Evolutionary conservation across 2,329 filamentous ascomycete species (phyloP).

Genomic region (Pestalotiopsis sp.): DNA sequence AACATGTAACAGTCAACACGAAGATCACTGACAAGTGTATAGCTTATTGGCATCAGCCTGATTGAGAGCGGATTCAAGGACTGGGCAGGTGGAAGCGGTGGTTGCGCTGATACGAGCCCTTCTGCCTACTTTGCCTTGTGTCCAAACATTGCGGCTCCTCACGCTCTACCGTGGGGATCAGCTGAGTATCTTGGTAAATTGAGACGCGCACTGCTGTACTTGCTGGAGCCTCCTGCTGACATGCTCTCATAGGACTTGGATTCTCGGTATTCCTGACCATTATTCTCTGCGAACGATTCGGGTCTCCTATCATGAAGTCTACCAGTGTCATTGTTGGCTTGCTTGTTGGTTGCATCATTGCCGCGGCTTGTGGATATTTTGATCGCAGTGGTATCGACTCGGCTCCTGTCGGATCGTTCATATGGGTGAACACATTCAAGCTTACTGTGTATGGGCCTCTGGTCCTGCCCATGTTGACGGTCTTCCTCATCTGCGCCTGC

Average conservation of each 20-base stretch:
- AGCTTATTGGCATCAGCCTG: conserved; percentile 72
- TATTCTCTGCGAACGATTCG: conserved; percentile 79
- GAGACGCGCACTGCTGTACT: not conserved
- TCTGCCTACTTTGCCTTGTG: conserved; percentile 64
- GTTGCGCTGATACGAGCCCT: conserved; percentile 52
- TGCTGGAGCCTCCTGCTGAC: not conserved
- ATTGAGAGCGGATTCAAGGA: conserved; percentile 73
- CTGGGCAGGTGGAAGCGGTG: conserved; percentile 77
- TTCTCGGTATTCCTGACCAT: conserved; percentile 82
- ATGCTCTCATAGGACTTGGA: conserved; percentile 53
- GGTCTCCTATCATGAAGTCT: conserved; percentile 82
- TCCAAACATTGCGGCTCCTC: conserved; percentile 68
- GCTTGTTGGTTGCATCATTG: conserved; percentile 77
- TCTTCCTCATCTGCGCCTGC: conserved; percentile 74
- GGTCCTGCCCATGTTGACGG: conserved; percentile 70
- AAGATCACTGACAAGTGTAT: not conserved
- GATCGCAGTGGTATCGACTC: conserved; percentile 70
- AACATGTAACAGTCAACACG: not conserved
- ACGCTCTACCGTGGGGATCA: conserved; percentile 75
- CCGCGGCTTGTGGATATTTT: conserved; percentile 78
- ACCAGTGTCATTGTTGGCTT: conserved; percentile 76
- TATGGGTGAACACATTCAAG: conserved; percentile 80
- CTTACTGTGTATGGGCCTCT: conserved; percentile 73
- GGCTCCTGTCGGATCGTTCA: conserved; percentile 73
- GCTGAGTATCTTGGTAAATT: conserved; percentile 70